Percentiles rank a stretch among this genome's conserved stretches.
Evolutionary conservation across 176 grass and related monocot species (phyloP).

Genomic region (Carex parvula): DNA sequence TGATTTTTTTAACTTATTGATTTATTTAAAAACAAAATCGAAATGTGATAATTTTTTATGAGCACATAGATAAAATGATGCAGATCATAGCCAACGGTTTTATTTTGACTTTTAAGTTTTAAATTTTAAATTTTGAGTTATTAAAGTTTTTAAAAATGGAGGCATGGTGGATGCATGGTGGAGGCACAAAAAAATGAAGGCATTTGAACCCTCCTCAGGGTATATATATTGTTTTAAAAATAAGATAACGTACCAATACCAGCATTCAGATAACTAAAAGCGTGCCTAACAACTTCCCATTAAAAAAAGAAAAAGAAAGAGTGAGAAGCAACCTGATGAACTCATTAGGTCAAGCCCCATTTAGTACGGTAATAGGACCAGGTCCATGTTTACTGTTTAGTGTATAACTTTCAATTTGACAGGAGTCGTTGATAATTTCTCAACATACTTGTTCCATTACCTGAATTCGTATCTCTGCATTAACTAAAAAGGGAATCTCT

Average conservation of each 20-base stretch:
- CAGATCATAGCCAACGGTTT: no score
- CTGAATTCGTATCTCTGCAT: neutral
- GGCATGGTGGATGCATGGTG: no score
- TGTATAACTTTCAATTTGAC: neutral
- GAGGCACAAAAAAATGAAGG: no score
- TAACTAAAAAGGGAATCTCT: no score
- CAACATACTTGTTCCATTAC: neutral
- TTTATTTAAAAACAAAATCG: no score
- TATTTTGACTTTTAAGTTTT: no score
- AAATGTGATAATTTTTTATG: no score
- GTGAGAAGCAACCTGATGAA: neutral
- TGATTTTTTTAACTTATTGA: no score
- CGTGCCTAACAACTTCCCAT: neutral
- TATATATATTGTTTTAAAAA: neutral
- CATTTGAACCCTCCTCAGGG: no score
- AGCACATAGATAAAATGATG: no score
- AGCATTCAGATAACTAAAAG: neutral
- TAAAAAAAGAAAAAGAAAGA: neutral
- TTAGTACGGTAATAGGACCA: neutral
- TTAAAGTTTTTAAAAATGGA: no score
- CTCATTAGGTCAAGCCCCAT: neutral
- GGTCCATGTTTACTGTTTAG: slow-evolving; percentile 7
- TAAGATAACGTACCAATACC: neutral
- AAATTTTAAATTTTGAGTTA: no score
- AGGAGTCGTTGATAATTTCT: neutral